Percentiles rank a stretch among this genome's conserved stretches.
Evolutionary conservation across 345 rosid species (phyloP).

Genomic region (Carallia brachiata): DNA sequence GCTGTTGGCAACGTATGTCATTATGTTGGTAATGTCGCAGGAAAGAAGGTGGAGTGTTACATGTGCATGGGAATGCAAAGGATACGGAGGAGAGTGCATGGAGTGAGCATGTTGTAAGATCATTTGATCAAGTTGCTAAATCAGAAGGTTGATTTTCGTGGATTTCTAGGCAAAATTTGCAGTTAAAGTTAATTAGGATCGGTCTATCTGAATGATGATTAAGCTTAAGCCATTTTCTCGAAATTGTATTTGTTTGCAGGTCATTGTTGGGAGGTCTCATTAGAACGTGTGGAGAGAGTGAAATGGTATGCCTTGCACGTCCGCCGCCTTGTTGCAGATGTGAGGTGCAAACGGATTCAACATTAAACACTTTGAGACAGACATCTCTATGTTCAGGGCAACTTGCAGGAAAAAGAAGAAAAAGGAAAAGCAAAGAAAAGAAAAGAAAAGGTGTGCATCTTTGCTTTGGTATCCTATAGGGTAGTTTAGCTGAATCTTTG

Average conservation of each 20-base stretch:
- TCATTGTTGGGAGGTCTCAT: constrained; percentile 61
- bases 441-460: too few relatives aligned
- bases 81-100: constrained; percentile 65
- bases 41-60: constrained; percentile 76
- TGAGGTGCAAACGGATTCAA: constrained; percentile 49
- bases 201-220: background rate
- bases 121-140: constrained; percentile 55
- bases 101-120: constrained; percentile 50
- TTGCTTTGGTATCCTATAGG: too few relatives aligned
- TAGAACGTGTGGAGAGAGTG: constrained; percentile 78
- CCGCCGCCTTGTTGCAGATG: constrained; percentile 88
- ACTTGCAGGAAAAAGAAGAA: background rate
- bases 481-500: too few relatives aligned
- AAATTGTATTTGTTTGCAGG: constrained; percentile 44
- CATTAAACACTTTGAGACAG: background rate
- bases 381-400: background rate
- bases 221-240: background rate
- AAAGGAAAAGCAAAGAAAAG: too few relatives aligned
- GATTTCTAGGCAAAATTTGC: background rate
- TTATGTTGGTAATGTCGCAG: constrained; percentile 38
- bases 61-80: constrained; percentile 85
- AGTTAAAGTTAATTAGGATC: background rate
- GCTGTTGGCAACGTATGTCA: too few relatives aligned
- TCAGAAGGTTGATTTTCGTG: constrained; percentile 57
- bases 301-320: constrained; percentile 94